A percentile compares a stretch with the other conserved stretches of the same genome.
Evolutionary conservation across 2,329 filamentous ascomycete species (phyloP).

Genomic region (Cyphellophora attinorum): DNA sequence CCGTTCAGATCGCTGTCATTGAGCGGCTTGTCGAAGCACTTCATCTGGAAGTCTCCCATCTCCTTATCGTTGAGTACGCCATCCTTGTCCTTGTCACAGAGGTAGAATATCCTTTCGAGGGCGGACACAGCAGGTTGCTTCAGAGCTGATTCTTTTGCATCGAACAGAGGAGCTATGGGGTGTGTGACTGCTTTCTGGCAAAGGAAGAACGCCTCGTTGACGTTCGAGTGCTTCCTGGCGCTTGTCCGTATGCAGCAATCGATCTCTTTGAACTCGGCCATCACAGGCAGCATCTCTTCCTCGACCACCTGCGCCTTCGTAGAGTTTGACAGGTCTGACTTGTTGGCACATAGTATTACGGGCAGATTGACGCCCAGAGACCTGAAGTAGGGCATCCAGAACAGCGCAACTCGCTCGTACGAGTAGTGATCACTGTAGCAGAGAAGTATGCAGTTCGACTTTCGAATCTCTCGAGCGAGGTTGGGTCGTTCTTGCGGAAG

Average conservation of each 20-base stretch:
- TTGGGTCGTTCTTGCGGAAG: conserved; percentile 86
- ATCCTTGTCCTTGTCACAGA: conserved; percentile 94
- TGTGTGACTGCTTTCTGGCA: conserved; percentile 98
- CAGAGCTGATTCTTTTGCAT: conserved; percentile 81
- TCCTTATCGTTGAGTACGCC: conserved; percentile 83
- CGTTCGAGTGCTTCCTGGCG: conserved; percentile 82
- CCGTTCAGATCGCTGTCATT: conserved; percentile 73
- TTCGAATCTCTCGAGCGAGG: conserved; percentile 86
- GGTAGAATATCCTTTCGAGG: conserved; percentile 81
- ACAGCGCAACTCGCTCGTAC: conserved; percentile 91
- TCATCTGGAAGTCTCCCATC: conserved; percentile 80
- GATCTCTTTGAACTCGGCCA: conserved; percentile 98
- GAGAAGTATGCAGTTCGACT: conserved; percentile 91
- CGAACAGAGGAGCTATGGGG: conserved; percentile 90
- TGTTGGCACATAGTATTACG: conserved; percentile 93
- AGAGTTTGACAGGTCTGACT: conserved; percentile 74
- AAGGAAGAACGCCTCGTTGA: conserved; percentile 93
- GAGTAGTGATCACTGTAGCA: conserved; percentile 99
- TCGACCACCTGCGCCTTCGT: conserved; percentile 78
- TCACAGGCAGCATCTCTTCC: conserved; percentile 95
- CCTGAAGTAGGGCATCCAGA: conserved; percentile 98
- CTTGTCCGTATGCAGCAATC: conserved; percentile 95
- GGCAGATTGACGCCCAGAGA: conserved; percentile 97
- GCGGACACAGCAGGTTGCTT: conserved; percentile 86
- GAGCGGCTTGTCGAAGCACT: conserved; percentile 84